Percentiles rank a stretch among this genome's conserved stretches.
These are phyloP conservation scores for Pleoardoris graminearum DNA, from an alignment of 2,329 filamentous ascomycete genomes.

Conservation along the genomic window DNA sequence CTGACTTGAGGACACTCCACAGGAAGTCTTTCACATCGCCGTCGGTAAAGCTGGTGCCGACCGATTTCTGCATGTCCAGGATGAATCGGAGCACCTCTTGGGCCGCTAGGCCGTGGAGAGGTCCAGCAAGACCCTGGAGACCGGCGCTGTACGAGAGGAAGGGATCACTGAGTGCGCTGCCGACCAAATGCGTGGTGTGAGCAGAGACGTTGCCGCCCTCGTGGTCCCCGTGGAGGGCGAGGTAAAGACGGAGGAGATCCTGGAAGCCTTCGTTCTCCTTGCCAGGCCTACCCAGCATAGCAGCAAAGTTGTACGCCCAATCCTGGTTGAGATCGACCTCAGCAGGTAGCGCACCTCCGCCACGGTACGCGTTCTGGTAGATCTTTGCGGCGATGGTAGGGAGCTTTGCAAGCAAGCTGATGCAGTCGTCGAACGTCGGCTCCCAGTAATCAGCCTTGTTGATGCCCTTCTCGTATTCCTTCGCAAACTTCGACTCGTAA, in stretches of 20 bases:
- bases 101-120: conserved; percentile 87
- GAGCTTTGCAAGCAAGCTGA: conserved; percentile 91
- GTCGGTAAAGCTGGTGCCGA: conserved; percentile 76
- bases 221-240: conserved; percentile 96
- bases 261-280: conserved; percentile 92
- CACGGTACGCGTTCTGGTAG: conserved; percentile 85
- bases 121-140: conserved; percentile 92
- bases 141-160: conserved; percentile 96
- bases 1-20: conserved; percentile 90
- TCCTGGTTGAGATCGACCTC: conserved; percentile 83
- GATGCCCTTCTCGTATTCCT: conserved; percentile 86
- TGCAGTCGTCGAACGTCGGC: conserved; percentile 93
- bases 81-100: conserved; percentile 98
- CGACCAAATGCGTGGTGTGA: conserved; percentile 92
- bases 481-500: conserved; percentile 90
- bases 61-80: conserved; percentile 88
- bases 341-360: conserved; percentile 73
- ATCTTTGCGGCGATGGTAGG: conserved; percentile 97
- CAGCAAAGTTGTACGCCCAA: conserved; percentile 98
- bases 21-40: conserved; percentile 86
- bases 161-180: conserved; percentile 89
- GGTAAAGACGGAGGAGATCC: conserved; percentile 88
- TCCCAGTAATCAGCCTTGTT: conserved; percentile 99
- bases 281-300: conserved; percentile 89
- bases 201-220: conserved; percentile 98